Percentiles rank a stretch among this genome's conserved stretches.
These are phyloP conservation scores for Yamadazyma songkhlaensis DNA, from an alignment of 1,139 yeast genomes.

Conservation along the genomic window DNA sequence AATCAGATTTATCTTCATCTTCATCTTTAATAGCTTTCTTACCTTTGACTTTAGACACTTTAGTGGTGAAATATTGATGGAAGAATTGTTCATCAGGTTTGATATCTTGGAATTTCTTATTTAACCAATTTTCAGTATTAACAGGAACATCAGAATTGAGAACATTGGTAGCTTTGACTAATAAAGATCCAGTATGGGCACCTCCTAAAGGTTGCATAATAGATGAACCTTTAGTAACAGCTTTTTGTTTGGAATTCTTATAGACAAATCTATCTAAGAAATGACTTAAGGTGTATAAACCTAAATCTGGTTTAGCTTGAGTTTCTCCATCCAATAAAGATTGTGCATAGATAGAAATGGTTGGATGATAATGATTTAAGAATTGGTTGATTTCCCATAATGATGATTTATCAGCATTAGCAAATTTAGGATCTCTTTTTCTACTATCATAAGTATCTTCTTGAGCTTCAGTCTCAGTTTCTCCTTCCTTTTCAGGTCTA, in stretches of 20 bases:
- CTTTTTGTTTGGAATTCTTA: conserved; percentile 83
- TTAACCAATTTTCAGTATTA: conserved; percentile 81
- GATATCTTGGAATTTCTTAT: conserved; percentile 59
- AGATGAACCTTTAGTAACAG: conserved; percentile 72
- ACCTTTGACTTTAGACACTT: conserved; percentile 46
- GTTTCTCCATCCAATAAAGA: conserved; percentile 48
- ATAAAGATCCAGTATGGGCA: conserved; percentile 69
- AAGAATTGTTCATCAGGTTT: conserved; percentile 89
- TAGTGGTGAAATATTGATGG: conserved; percentile 77
- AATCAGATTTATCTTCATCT: conserved; percentile 42
- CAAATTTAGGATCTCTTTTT: conserved; percentile 86
- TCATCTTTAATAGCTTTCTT: conserved; percentile 22
- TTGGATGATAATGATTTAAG: conserved; percentile 85
- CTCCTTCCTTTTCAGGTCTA: conserved; percentile 31
- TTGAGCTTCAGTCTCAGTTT: conserved; percentile 39
- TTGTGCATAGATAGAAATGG: conserved; percentile 77
- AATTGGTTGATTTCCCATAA: conserved; percentile 85
- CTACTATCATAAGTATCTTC: conserved; percentile 59
- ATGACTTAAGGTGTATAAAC: conserved; percentile 81
- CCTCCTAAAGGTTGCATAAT: conserved; percentile 99
- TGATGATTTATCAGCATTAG: conserved; percentile 77
- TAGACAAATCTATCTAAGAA: conserved; percentile 95
- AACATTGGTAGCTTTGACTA: conserved; percentile 65
- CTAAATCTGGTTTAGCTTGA: conserved; percentile 75
- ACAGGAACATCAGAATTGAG: conserved; percentile 55